These are phyloP conservation scores for Aspergillus luchuensis DNA, from an alignment of 2,329 filamentous ascomycete species.

Conservation along the genomic window DNA sequence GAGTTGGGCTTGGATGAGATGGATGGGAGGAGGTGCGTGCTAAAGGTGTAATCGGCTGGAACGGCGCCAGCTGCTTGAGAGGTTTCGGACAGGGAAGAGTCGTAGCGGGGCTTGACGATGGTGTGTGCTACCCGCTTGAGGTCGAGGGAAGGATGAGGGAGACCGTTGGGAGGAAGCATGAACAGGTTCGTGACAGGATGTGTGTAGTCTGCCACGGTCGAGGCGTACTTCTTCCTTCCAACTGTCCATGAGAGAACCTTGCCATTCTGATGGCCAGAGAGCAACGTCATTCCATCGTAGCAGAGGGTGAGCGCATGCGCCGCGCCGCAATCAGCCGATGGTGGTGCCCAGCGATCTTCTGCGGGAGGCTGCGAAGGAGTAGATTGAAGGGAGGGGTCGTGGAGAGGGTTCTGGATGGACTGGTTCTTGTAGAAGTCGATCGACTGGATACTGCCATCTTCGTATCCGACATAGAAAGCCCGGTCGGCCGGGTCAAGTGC, in stretches of 20 bases:
- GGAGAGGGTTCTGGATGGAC: slow-evolving; percentile 44
- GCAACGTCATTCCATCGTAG: slow-evolving; percentile 77
- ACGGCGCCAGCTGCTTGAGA: slow-evolving; percentile 39
- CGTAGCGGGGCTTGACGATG: slow-evolving; percentile 73
- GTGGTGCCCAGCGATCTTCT: slow-evolving; percentile 53
- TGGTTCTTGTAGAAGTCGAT: slow-evolving; percentile 69
- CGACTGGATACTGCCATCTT: slow-evolving; percentile 77
- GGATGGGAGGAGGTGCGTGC: slow-evolving; percentile 39
- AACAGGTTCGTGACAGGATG: slow-evolving; percentile 79
- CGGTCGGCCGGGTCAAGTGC: slow-evolving; percentile 80
- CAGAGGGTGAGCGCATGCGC: slow-evolving; percentile 70
- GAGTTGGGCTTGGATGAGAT: slow-evolving; percentile 13
- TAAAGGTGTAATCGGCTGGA: slow-evolving; percentile 47
- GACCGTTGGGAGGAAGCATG: slow-evolving; percentile 66
- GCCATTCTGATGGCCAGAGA: slow-evolving; percentile 80
- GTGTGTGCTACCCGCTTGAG: slow-evolving; percentile 57
- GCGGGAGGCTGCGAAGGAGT: slow-evolving; percentile 45
- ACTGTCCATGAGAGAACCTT: slow-evolving; percentile 81
- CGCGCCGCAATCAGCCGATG: slow-evolving; percentile 64
- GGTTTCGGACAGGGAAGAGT: slow-evolving; percentile 41
- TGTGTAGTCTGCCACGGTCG: slow-evolving; percentile 70
- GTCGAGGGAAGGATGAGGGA: slow-evolving; percentile 36
- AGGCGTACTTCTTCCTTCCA: slow-evolving; percentile 66
- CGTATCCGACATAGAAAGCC: slow-evolving; percentile 77
- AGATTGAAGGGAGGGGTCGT: slow-evolving; percentile 39